Base-by-base conservation (phyloP, 441 rosid species). In the Erodium texanum region DNA sequence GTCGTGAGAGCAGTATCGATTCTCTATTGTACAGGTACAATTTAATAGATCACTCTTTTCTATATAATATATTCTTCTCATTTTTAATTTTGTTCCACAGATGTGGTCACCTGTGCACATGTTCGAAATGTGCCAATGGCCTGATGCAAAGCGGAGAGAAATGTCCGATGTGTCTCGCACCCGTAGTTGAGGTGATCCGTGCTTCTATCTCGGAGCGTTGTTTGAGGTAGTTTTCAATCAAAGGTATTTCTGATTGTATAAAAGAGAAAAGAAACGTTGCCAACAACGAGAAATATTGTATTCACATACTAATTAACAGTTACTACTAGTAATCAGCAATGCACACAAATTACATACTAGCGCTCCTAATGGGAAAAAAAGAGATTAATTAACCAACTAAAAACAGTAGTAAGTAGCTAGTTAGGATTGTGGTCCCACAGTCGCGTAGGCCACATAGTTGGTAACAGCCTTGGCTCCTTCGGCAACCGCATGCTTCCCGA, bases 71-170 rank as follows among this genome's bases (percentile, higher is more conserved):
- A n/a, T n/a, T n/a, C n/a, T n/a, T n/a, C n/a, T n/a, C 50, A 66
- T 65, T 1, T 15, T 9, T n/a, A 19, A 5, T 10, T 41, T 10
- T 41, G 36, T 32, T 43, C 62, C 68, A 62, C 82, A 93, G 97
- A 82, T 93, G 98, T 50, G 98, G 98, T 74, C 98, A 93, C 84
- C 87, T 90, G 98, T 90, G 96, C 81, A 74, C 97, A 2, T 93
- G 98, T 73, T 86, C 89, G 27, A 83, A 80, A 73, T 93, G 97
- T 73, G 96, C 95, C 12, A 41, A 41, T 41, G 12, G 48, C 48
- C 12, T 41, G 48, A 12, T 41, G 9, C 48, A 41, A 12, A 41
- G 48, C 7, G 48, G 48, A 41, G 48, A 41, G 10, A 41, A 41
- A 3, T 41, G 41, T 10, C 41, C 41, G 6, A 36, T 36, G 41